Percentiles rank a stretch among this genome's conserved stretches.
Conservation (phyloP, 192 early-diverging fungal species). For the Entomortierella beljakovae region DNA sequence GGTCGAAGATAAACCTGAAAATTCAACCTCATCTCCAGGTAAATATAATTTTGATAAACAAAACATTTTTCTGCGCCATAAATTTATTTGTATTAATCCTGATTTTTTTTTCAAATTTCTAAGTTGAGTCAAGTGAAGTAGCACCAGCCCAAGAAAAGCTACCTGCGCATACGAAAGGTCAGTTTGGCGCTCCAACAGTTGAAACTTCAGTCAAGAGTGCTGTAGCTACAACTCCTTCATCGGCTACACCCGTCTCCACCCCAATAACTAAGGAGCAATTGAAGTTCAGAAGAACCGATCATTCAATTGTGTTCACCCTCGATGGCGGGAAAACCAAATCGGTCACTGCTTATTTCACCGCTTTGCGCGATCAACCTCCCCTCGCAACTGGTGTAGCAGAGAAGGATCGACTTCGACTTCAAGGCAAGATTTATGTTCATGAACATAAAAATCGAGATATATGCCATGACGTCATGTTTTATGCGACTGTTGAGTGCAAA, state of each 20-base stretch:
- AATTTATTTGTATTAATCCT: not conserved
- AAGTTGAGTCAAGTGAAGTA: constrained; percentile 20
- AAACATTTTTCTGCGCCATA: not conserved
- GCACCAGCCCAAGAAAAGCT: constrained; percentile 47
- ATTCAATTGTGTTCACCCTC: constrained; percentile 75
- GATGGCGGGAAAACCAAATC: constrained; percentile 76
- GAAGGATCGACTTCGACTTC: constrained; percentile 50
- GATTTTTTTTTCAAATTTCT: not conserved
- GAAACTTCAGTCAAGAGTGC: constrained; percentile 40
- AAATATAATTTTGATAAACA: constrained; percentile 1
- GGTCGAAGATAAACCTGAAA: constrained; percentile 29
- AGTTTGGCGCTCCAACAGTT: constrained; percentile 11
- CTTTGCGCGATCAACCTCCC: constrained; percentile 29
- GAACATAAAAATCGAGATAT: constrained; percentile 89
- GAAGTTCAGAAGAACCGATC: constrained; percentile 67
- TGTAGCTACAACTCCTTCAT: constrained; percentile 5
- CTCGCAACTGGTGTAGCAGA: not conserved
- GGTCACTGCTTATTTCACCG: constrained; percentile 71
- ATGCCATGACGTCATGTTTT: constrained; percentile 74
- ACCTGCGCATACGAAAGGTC: constrained; percentile 20
- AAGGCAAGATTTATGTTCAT: constrained; percentile 74
- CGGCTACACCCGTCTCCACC: constrained; percentile 1
- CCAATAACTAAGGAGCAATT: constrained; percentile 41
- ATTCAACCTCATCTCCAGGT: constrained; percentile 8
- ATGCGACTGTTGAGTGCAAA: constrained; percentile 60